Percentiles rank a stretch among this genome's conserved stretches.
Evolutionary conservation across 805 yeast species (phyloP).

Genomic region (Cyberlindnera galapagoensis): DNA sequence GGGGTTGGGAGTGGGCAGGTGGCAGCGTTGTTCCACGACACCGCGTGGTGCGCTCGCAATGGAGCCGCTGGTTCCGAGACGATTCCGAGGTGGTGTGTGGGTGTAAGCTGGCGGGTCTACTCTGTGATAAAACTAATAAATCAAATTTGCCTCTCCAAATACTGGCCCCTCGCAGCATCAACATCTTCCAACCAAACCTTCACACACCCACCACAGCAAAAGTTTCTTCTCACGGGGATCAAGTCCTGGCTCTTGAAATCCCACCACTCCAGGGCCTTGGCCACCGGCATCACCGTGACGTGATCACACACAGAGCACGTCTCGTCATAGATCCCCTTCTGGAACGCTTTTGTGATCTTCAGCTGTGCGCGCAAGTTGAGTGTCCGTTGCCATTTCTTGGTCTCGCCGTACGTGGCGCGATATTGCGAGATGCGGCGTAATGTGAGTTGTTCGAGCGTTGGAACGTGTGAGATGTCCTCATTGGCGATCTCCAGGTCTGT

Average conservation of each 20-base stretch:
- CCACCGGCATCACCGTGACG: constrained; percentile 48
- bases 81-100: no score
- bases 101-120: no score
- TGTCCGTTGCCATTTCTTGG: constrained; percentile 44
- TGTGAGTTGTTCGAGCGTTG: constrained; percentile 42
- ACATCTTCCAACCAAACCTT: constrained; percentile 25
- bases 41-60: no score
- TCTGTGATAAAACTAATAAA: no score
- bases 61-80: no score
- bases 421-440: constrained; percentile 44
- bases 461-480: constrained; percentile 28
- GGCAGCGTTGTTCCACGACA: no score
- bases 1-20: no score
- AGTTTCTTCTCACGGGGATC: constrained; percentile 48
- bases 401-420: constrained; percentile 47
- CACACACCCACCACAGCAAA: constrained; percentile 49
- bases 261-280: constrained; percentile 65
- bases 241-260: constrained; percentile 43
- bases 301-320: constrained; percentile 45
- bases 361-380: constrained; percentile 40
- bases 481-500: constrained; percentile 17
- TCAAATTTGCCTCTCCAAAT: no score
- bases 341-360: constrained; percentile 44
- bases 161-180: constrained; percentile 6
- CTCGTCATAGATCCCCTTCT: constrained; percentile 44